Evolutionary conservation across 495 filamentous ascomycete species (phyloP).

Genomic region (Podospora tetraspora): DNA sequence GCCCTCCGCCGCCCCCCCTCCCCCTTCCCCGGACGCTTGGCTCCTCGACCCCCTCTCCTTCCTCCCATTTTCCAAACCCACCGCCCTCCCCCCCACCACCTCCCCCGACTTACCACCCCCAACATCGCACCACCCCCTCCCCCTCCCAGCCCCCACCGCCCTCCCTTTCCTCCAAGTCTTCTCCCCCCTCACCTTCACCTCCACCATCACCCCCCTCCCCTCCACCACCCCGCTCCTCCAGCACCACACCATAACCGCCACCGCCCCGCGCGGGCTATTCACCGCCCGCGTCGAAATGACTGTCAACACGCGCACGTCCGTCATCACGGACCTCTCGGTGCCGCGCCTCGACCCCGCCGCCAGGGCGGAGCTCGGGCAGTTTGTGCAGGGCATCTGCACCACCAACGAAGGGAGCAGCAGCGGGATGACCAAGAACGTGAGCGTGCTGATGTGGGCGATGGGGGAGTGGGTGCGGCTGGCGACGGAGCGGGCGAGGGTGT

Average conservation of each 20-base stretch:
- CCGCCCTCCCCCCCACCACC: constrained; percentile 9
- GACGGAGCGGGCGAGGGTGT: constrained; percentile 41
- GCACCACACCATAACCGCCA: constrained; percentile 36
- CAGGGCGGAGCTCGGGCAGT: constrained; percentile 37
- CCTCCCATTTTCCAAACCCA: constrained; percentile 44
- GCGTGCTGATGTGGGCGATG: constrained; percentile 48
- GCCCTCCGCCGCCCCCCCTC: constrained; percentile 20
- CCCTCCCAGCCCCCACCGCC: constrained; percentile 46
- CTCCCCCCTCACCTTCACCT: constrained; percentile 49
- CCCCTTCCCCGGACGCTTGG: constrained; percentile 32
- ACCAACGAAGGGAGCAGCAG: constrained; percentile 21
- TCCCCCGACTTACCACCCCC: constrained; percentile 22
- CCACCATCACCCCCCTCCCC: constrained; percentile 40
- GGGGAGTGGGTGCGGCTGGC: constrained; percentile 47
- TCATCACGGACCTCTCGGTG: constrained; percentile 36
- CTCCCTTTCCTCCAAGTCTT: constrained; percentile 55
- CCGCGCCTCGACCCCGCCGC: constrained; percentile 40
- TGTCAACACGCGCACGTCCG: constrained; percentile 38
- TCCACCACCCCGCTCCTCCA: constrained; percentile 30
- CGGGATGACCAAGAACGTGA: constrained; percentile 39
- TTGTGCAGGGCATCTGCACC: constrained; percentile 30
- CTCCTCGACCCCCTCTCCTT: constrained; percentile 44
- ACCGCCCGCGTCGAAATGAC: constrained; percentile 43
- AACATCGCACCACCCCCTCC: constrained; percentile 49
- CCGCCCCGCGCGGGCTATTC: constrained; percentile 39